Conservation (phyloP, 169 alveolate species). For the Plasmodium cynomolgi region DNA sequence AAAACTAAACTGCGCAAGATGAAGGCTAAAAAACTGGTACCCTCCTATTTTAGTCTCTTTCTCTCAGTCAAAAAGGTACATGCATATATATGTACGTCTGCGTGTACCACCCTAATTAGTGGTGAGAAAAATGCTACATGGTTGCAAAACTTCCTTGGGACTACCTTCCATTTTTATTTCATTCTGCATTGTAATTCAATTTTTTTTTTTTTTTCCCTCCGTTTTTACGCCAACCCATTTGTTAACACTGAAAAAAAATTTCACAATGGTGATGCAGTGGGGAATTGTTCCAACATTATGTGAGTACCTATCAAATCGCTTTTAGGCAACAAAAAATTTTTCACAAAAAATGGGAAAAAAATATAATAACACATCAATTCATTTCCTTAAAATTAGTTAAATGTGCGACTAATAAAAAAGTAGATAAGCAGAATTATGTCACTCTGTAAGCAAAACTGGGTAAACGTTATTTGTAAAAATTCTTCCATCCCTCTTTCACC, state of each 20-base stretch:
- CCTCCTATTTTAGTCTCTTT: background rate
- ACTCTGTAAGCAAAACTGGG: background rate
- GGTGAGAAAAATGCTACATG: background rate
- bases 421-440: background rate
- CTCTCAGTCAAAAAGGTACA: background rate
- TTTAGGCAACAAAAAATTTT: background rate
- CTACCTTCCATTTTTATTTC: background rate
- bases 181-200: background rate
- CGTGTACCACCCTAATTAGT: background rate
- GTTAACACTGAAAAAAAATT: background rate
- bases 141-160: background rate
- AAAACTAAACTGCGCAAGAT: background rate
- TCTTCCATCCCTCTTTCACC: background rate
- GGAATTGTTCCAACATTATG: background rate
- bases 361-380: background rate
- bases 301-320: background rate
- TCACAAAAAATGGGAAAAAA: background rate
- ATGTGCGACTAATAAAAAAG: background rate
- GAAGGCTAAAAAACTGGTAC: background rate
- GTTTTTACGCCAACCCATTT: background rate
- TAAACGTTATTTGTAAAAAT: background rate
- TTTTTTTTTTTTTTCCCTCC: background rate
- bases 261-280: background rate
- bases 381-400: background rate
- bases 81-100: background rate